These are phyloP conservation scores for Wilcoxina mikolae DNA, from an alignment of 495 filamentous ascomycete genomes.

Conservation along the genomic window DNA sequence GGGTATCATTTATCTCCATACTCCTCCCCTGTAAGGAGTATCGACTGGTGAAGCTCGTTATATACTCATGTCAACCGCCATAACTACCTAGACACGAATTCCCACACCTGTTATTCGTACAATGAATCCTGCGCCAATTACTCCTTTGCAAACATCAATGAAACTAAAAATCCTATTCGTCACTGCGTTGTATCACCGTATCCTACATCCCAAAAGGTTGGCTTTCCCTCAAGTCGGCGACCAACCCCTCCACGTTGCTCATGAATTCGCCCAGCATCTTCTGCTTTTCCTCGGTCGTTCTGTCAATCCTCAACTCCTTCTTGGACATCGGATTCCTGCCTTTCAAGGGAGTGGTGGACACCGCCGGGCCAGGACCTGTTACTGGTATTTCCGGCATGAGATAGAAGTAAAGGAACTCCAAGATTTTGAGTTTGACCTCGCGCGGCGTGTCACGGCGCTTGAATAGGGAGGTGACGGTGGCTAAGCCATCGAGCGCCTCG, in stretches of 20 bases:
- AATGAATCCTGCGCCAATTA: no score
- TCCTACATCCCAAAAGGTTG: slow-evolving; percentile 44
- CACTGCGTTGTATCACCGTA: no score
- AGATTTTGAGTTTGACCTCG: slow-evolving; percentile 80
- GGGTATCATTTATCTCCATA: no score
- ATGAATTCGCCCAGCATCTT: slow-evolving; percentile 63
- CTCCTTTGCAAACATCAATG: no score
- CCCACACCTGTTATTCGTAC: no score
- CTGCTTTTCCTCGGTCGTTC: slow-evolving; percentile 77
- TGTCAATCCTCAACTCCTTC: slow-evolving; percentile 33
- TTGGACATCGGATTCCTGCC: slow-evolving; percentile 38
- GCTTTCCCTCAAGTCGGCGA: slow-evolving; percentile 76
- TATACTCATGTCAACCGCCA: no score
- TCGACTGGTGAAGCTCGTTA: no score
- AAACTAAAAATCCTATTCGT: no score
- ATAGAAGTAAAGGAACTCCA: slow-evolving; percentile 97
- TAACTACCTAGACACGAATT: no score
- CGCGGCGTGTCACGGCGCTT: slow-evolving; percentile 65
- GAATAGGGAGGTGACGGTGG: slow-evolving; percentile 88
- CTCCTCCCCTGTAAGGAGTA: no score
- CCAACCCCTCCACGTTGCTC: slow-evolving; percentile 78
- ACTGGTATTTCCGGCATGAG: slow-evolving; percentile 74
- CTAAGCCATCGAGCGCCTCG: slow-evolving; percentile 78
- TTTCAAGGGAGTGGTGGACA: not conserved
- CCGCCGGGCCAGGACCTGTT: not conserved